Percentiles rank a stretch among this genome's conserved stretches.
phyloP scores from a whole-genome alignment of 495 filamentous ascomycete genomes.

The Penicillium atrosanguineum region DNA sequence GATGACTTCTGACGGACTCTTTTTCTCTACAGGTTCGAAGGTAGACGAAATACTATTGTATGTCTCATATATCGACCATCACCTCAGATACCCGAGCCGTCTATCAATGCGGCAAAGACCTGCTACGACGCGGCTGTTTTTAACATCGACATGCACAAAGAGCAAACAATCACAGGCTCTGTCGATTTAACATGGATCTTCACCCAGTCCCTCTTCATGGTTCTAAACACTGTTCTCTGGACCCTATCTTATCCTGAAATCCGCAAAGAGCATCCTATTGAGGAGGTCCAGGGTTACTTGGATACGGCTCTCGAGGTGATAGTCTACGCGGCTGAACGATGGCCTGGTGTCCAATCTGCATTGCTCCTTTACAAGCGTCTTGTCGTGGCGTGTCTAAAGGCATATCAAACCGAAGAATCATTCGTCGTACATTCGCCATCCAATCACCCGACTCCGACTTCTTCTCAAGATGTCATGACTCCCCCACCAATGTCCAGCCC shows the following conservation, averaged over 20 bases:
- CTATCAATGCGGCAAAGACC: conserved; percentile 63
- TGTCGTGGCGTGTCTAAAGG: conserved; percentile 76
- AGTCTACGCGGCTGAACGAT: conserved; percentile 69
- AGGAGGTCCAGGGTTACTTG: conserved; percentile 70
- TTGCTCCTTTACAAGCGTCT: conserved; percentile 75
- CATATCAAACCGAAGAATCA: conserved; percentile 70
- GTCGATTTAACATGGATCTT: conserved; percentile 93
- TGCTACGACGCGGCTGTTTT: conserved; percentile 80
- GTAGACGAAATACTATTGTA: conserved; percentile 77
- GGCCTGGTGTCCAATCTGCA: conserved; percentile 87
- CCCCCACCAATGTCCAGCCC: conserved; percentile 53
- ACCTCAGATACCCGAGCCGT: conserved; percentile 84
- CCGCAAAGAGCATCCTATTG: conserved; percentile 61
- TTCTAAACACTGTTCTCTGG: conserved; percentile 86
- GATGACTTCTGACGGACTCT: background rate
- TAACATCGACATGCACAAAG: conserved; percentile 73
- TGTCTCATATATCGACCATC: conserved; percentile 83
- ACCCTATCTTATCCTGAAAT: conserved; percentile 80
- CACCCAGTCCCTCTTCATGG: conserved; percentile 80
- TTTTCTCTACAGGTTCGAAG: conserved; percentile 60
- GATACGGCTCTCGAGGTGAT: conserved; percentile 72
- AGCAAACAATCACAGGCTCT: conserved; percentile 68
- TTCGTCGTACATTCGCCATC: conserved; percentile 64
- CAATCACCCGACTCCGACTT: conserved; percentile 44
- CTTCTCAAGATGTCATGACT: conserved; percentile 40